These are phyloP conservation scores for Escallonia herrerae DNA, from an alignment of 129 eudicot genomes.

Conservation along the genomic window DNA sequence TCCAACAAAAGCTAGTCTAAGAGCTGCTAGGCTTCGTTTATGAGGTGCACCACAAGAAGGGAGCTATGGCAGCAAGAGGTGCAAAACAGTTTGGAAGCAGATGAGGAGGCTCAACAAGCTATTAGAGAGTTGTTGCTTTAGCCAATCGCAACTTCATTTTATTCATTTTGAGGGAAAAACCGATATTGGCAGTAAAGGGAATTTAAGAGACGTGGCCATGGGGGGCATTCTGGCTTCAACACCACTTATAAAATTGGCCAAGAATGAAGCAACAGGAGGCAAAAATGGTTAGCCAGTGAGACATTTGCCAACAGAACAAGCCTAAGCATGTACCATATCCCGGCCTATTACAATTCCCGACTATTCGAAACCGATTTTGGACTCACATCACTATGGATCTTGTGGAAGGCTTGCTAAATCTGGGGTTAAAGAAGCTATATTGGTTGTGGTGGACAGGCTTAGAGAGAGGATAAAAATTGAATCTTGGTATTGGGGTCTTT, in stretches of 20 bases:
- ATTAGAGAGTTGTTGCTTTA: accelerated
- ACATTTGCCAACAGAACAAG: too few relatives aligned
- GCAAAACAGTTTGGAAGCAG: not conserved
- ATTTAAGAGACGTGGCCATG: not conserved
- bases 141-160: too few relatives aligned
- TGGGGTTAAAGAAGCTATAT: not conserved
- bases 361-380: conserved; percentile 7
- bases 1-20: not conserved
- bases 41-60: conserved; percentile 8
- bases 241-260: not conserved
- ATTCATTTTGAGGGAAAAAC: not conserved
- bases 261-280: not conserved
- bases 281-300: not conserved
- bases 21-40: conserved; percentile 5
- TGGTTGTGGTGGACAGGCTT: conserved; percentile 14
- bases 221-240: not conserved
- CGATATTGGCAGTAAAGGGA: not conserved
- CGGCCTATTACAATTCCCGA: conserved; percentile 8
- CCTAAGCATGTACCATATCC: not conserved
- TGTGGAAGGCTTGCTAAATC: conserved; percentile 6
- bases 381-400: conserved; percentile 14
- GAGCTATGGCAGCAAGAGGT: not conserved
- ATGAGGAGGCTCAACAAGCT: too few relatives aligned
- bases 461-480: too few relatives aligned
- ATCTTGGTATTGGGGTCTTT: too few relatives aligned